Evolutionary conservation across 169 alveolate genomes (phyloP).

Genomic region (Plasmodium adleri): DNA sequence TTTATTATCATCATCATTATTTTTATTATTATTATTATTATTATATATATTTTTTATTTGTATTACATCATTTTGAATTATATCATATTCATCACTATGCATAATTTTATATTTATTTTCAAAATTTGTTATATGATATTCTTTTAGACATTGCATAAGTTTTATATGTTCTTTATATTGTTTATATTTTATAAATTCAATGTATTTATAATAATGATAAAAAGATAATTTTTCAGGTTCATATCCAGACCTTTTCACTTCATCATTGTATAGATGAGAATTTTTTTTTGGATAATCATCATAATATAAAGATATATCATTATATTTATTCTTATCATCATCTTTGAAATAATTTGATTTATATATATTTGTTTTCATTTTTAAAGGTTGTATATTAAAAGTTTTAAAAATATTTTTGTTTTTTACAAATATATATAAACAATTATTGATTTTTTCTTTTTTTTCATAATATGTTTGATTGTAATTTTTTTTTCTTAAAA

Average conservation of each 20-base stretch:
- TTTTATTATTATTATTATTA: neutral
- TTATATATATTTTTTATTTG: conserved; percentile 4
- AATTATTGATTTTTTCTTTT: neutral
- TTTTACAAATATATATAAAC: neutral
- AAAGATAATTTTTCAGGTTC: too few relatives aligned
- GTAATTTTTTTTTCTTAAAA: conserved; percentile 6
- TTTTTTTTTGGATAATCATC: too few relatives aligned
- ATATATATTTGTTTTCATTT: neutral
- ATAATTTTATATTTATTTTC: conserved; percentile 19
- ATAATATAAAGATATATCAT: too few relatives aligned
- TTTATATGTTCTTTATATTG: neutral
- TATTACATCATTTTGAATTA: conserved; percentile 22
- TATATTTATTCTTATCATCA: too few relatives aligned
- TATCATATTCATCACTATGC: conserved; percentile 44
- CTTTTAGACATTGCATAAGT: conserved; percentile 9
- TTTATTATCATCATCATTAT: too few relatives aligned
- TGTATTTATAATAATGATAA: too few relatives aligned
- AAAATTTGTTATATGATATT: conserved; percentile 14
- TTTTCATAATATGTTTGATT: neutral
- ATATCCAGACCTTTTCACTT: too few relatives aligned
- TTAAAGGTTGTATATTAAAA: too few relatives aligned
- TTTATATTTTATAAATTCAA: neutral
- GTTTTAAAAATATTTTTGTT: conserved; percentile 7
- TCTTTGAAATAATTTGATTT: neutral
- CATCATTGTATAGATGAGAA: too few relatives aligned